phyloP scores from a whole-genome alignment of 1,284 basidiomycete species.

The Ustilago nuda region DNA sequence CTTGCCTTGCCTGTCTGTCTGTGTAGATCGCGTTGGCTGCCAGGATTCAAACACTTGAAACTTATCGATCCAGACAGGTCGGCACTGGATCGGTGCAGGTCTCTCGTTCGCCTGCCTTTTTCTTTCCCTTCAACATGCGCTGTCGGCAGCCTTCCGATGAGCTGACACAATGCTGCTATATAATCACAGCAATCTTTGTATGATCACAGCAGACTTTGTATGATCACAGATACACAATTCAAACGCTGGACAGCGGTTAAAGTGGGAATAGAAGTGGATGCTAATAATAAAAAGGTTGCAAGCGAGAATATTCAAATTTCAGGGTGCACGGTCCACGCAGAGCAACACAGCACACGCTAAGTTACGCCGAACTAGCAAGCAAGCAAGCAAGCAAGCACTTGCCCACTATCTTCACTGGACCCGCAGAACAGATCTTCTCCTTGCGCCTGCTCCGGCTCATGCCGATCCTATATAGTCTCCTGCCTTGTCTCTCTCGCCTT shows the following conservation, averaged over 20 bases:
- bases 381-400: neutral
- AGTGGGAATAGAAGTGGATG: neutral
- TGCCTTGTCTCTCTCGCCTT: neutral
- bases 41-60: neutral
- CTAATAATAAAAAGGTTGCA: constrained; percentile 1
- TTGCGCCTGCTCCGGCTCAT: neutral
- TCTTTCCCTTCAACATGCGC: neutral
- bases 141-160: neutral
- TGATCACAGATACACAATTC: neutral
- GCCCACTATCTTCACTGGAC: neutral
- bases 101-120: neutral
- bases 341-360: neutral
- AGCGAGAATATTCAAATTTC: constrained; percentile 11
- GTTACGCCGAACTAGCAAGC: too few relatives aligned
- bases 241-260: neutral
- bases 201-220: neutral
- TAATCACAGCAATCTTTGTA: neutral
- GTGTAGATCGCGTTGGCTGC: too few relatives aligned
- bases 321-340: constrained; percentile 20
- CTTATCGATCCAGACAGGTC: constrained; percentile 13
- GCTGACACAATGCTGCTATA: neutral
- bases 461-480: constrained; percentile 11
- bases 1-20: neutral
- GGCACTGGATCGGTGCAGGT: constrained; percentile 1
- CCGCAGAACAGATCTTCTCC: constrained; percentile 1